Base-by-base conservation (phyloP, 495 filamentous ascomycete species). In the Aspergillus avenaceus region DNA sequence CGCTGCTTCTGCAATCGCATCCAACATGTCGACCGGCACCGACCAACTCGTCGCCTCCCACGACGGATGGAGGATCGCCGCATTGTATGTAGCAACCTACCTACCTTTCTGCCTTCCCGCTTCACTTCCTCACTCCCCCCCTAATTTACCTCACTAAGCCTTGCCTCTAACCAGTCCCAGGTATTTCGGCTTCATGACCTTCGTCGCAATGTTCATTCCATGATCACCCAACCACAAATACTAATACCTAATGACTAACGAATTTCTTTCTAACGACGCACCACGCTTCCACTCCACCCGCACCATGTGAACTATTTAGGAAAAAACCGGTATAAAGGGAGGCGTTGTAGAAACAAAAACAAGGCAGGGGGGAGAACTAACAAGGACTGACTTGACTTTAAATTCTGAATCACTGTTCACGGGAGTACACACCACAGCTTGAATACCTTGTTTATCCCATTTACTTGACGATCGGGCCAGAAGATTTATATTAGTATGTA, bases 111-210 rank as follows among this genome's bases (percentile, higher is more conserved):
- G 16, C 34, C 11, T 16, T n/a, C 34, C 43, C 22, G 13, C 25
- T n/a, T n/a, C n/a, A n/a, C n/a, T n/a, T n/a, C n/a, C n/a, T n/a
- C n/a, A n/a, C n/a, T n/a, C n/a, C n/a, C n/a, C 28, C 16, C 24
- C 27, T 28, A 14, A 14, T 21, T 38, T 26, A 16, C 12, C 3
- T 29, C n/a, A 26, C n/a, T n/a, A 12, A 14, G 14, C 21, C 52
- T 54, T 47, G 54, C 55, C 6, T 16, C 18, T 60, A 25, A 56
- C 23, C 23, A 13, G 18, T n/a, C 4, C 26, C 43, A 74, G 71
- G 37, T 74, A 74, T 49, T 72, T 74, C 40, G 66, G 62, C 5
- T 71, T 72, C 43, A 74, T 74, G 71, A 55, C 66, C 31, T 22
- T 64, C 8, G 66, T 66, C 22, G 71, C 71, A 12, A 61, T 74